These are phyloP conservation scores for Microcyclospora pomicola DNA, from an alignment of 2,329 filamentous ascomycete species.

Conservation along the genomic window DNA sequence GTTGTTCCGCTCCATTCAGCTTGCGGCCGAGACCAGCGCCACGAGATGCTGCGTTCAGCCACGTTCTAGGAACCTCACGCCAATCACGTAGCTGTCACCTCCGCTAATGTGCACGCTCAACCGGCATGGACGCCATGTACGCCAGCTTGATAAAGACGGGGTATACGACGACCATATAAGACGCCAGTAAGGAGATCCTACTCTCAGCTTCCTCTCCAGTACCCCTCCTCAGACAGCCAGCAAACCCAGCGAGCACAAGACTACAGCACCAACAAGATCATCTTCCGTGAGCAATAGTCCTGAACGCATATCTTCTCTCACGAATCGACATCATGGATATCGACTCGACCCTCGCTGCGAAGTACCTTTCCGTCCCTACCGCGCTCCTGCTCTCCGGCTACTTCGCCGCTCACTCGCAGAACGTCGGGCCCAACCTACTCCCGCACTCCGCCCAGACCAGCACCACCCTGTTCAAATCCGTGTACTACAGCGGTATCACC, in stretches of 20 bases:
- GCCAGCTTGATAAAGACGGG: no score
- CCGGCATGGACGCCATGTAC: no score
- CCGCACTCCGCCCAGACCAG: slow-evolving; percentile 3
- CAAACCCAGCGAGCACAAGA: background rate
- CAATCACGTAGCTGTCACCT: no score
- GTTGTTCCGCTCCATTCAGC: no score
- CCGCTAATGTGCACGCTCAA: no score
- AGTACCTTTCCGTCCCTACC: slow-evolving; percentile 6
- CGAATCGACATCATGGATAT: slow-evolving; percentile 5
- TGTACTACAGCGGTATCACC: slow-evolving; percentile 6
- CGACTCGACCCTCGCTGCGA: slow-evolving; percentile 8
- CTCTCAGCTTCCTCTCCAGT: background rate
- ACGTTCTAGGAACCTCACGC: no score
- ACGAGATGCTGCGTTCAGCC: no score
- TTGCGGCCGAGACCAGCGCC: no score
- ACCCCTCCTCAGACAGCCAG: background rate
- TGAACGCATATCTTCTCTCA: background rate
- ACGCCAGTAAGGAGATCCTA: no score
- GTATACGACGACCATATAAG: no score
- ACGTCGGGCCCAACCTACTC: slow-evolving; percentile 9
- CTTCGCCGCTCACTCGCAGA: slow-evolving; percentile 7
- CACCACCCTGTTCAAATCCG: slow-evolving; percentile 5
- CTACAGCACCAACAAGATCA: background rate
- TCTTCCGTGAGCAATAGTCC: background rate
- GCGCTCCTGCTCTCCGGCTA: slow-evolving; percentile 9